Base-by-base conservation (phyloP, 1,284 basidiomycete genomes). In the Ustilago nuda region DNA sequence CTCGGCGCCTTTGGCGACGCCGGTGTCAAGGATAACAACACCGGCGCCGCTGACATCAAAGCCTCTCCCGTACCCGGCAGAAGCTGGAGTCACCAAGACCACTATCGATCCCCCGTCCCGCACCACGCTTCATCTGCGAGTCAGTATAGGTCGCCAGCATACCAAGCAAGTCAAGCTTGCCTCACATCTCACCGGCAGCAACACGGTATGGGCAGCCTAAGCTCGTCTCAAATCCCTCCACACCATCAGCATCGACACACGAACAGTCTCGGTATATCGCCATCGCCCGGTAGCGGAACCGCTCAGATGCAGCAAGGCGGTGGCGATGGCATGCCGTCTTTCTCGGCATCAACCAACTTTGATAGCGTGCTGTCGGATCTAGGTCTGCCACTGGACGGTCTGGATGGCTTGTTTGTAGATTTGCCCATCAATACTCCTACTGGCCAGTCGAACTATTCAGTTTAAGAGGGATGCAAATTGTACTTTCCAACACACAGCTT, bases 321-420 rank as follows among this genome's bases (percentile, higher is more conserved):
- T 32, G 52, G 35, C 13, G 50, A n/a, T 7, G 61, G 53, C n/a
- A 35, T 50, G 27, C 36, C 32, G 19, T 27, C 23, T 15, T 56
- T 67, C 27, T 35, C 33, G 12, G 58, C 71, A 7, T 51, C 58
- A 13, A 77, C 70, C n/a, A 73, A 73, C 61, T 77, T 77, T 46
- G 75, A 77, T n/a, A 72, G 54, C 30, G 75, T 77, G 2, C 55
- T 77, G 5, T 60, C 56, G 27, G 75, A 77, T 27, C 46, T 77
- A 0, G 75, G 75, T 12, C 19, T 77, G 39, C 74, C 75, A 2
- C 23, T 73, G 37, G 70, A 77, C 33, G 75, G 75, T 1, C 32
- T 77, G 48, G 75, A 77, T 55, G 75, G 66, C 0, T 58, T 77
- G 55, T 77, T 77, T 52, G 70, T 62, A 4, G 75, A 77, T 46